Conservation (phyloP, 768 basidiomycete species). For the Cystobasidium onofrii region DNA sequence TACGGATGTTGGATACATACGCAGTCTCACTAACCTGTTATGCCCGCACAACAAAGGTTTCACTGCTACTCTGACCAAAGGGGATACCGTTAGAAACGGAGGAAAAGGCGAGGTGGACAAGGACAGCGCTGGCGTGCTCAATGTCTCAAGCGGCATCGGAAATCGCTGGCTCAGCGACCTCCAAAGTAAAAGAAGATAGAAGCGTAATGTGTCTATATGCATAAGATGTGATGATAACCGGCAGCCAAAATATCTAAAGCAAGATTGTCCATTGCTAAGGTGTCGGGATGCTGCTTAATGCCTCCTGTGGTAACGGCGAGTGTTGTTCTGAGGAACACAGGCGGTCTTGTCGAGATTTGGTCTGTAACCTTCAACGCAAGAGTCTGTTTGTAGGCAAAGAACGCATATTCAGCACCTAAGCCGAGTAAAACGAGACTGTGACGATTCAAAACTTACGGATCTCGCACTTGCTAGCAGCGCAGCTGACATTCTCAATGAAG, state of each 20-base stretch:
- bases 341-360: constrained; percentile 14
- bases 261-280: background rate
- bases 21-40: background rate
- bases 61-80: background rate
- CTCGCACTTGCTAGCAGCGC: constrained; percentile 21
- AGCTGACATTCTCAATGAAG: background rate
- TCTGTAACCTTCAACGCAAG: constrained; percentile 15
- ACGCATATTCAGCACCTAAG: too few species aligned
- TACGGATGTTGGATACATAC: background rate
- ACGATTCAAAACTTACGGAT: constrained; percentile 16
- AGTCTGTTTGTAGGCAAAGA: too few species aligned
- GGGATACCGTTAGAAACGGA: background rate
- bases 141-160: too few species aligned
- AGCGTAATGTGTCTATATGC: background rate
- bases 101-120: background rate
- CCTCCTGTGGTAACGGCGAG: constrained; percentile 11
- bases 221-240: background rate
- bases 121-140: too few species aligned
- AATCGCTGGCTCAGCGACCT: too few species aligned
- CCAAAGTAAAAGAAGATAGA: background rate
- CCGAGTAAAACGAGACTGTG: background rate
- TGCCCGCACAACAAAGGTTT: background rate
- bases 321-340: background rate
- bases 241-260: background rate
- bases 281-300: background rate